These are phyloP conservation scores for Tuctoria greenei DNA, from an alignment of 176 grass and related monocot species.

Conservation along the genomic window DNA sequence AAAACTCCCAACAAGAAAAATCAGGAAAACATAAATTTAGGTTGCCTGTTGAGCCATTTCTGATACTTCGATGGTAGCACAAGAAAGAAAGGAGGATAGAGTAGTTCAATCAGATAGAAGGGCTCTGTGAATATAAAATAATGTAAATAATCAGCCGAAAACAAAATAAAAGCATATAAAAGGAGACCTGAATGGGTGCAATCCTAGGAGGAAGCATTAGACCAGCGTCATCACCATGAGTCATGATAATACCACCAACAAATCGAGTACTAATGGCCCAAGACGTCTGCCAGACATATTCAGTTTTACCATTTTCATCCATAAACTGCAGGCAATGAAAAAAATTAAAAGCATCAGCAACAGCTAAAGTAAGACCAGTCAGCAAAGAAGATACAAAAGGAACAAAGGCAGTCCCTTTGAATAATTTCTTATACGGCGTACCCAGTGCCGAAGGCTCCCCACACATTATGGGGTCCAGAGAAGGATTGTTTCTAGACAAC, in stretches of 20 bases:
- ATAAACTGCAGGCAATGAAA: constrained; percentile 61
- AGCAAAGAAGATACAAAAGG: constrained; percentile 24
- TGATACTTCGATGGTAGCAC: neutral
- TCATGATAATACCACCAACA: constrained; percentile 96
- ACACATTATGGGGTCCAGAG: no score
- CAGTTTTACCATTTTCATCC: constrained; percentile 93
- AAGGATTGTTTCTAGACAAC: no score
- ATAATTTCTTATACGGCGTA: no score
- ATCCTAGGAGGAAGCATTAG: constrained; percentile 95
- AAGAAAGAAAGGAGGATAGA: constrained; percentile 9
- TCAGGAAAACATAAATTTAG: neutral
- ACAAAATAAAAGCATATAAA: no score
- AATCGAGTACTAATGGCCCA: constrained; percentile 98
- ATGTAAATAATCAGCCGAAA: constrained; percentile 5
- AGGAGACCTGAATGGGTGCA: constrained; percentile 85
- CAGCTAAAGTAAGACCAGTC: constrained; percentile 20
- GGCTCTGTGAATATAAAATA: constrained; percentile 11
- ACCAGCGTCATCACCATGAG: constrained; percentile 93
- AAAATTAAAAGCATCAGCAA: neutral
- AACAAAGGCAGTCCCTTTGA: constrained; percentile 1
- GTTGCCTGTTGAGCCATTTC: neutral
- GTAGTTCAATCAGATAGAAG: constrained; percentile 19
- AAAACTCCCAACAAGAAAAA: neutral
- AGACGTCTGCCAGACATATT: constrained; percentile 96
- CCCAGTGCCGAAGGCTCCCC: no score